Evolutionary conservation across 2,329 filamentous ascomycete genomes (phyloP), one percentile per base, ranked within the genome.

Genomic region (Ilyonectria robusta): DNA sequence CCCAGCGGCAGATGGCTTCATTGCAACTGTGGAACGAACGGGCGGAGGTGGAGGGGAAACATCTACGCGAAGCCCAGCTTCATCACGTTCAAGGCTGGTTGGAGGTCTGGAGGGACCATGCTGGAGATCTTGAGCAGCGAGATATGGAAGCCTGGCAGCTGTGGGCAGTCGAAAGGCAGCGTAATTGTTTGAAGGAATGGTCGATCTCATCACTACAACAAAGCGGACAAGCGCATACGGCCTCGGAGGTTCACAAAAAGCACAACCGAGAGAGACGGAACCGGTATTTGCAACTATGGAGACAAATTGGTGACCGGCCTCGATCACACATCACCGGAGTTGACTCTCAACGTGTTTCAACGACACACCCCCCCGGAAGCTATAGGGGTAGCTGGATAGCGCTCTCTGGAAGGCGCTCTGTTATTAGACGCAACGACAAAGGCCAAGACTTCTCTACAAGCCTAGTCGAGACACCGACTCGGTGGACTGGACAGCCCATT

Each of bases 391-490:
- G 71, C 58, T 76, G 74, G 71, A 72, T 70, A 66, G 69, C 74
- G 11, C 68, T 76, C 8, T 75, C 75, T 21, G 72, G 70, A 10
- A 71, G 73, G 58, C 73, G 73, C 17, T 70, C 74, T 15, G 62
- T 74, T 17, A 65, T 68, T 13, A 75, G 65, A 55, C 75, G 75
- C 46, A 68, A 69, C 7, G 70, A 75, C 23, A 67, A 68, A 29
- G 64, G 62, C 9, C 70, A 67, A 19, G 73, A 75, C 42, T 69
- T 72, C 37, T 53, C 68, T 1, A 62, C 65, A 21, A 75, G 68
- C 51, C 63, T 73, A 7, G 62, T 82, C 15, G 80, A 81, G 54
- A 86, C 84, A 8, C 84, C 84, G 2, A 86, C 83, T n/a, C 83
- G 83, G 56, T 82, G 83, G 79, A 84, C 83, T 3, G 82, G 85